Evolutionary conservation across 495 filamentous ascomycete genomes (phyloP).

Genomic region (Thermothielavioides terrestris): DNA sequence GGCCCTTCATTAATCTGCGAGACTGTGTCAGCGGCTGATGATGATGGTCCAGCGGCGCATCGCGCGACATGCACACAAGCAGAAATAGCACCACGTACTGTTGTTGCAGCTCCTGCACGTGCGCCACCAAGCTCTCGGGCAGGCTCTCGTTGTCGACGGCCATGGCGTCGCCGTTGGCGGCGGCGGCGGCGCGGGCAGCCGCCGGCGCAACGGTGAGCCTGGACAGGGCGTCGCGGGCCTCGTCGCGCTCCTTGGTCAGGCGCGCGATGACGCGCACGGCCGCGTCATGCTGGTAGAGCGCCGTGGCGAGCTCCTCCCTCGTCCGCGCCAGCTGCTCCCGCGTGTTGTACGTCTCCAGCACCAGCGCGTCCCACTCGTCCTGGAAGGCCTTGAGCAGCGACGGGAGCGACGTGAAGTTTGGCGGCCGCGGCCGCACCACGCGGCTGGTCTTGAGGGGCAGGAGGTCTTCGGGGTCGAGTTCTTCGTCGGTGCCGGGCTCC

Average conservation of each 20-base stretch:
- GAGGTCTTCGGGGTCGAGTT: slow-evolving; percentile 76
- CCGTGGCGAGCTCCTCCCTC: slow-evolving; percentile 83
- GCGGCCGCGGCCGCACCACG: slow-evolving; percentile 79
- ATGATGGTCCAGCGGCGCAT: background rate
- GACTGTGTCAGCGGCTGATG: slow-evolving; percentile 7
- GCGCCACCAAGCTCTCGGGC: slow-evolving; percentile 60
- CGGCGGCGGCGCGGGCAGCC: slow-evolving; percentile 40
- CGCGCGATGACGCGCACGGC: slow-evolving; percentile 88
- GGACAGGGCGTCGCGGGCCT: slow-evolving; percentile 85
- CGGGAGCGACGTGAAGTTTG: slow-evolving; percentile 92
- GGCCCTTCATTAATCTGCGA: slow-evolving; percentile 65
- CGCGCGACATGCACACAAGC: too few relatives aligned
- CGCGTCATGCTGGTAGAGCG: slow-evolving; percentile 93
- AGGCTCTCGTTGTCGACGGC: slow-evolving; percentile 71
- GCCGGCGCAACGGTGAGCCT: slow-evolving; percentile 61
- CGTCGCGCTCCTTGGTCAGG: slow-evolving; percentile 79
- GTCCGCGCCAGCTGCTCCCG: slow-evolving; percentile 82
- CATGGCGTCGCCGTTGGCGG: slow-evolving; percentile 71
- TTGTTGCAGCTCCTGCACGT: slow-evolving; percentile 69
- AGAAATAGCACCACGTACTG: slow-evolving; percentile 47
- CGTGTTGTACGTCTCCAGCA: slow-evolving; percentile 81
- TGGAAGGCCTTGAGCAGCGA: slow-evolving; percentile 95
- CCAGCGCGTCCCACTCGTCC: slow-evolving; percentile 94
- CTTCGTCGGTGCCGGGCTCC: slow-evolving; percentile 86
- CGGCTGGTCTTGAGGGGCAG: slow-evolving; percentile 76